A percentile compares a stretch with the other conserved stretches of the same genome.
phyloP scores from a whole-genome alignment of 2,329 filamentous ascomycete genomes.

The Zelopaecilomyces penicillatus region DNA sequence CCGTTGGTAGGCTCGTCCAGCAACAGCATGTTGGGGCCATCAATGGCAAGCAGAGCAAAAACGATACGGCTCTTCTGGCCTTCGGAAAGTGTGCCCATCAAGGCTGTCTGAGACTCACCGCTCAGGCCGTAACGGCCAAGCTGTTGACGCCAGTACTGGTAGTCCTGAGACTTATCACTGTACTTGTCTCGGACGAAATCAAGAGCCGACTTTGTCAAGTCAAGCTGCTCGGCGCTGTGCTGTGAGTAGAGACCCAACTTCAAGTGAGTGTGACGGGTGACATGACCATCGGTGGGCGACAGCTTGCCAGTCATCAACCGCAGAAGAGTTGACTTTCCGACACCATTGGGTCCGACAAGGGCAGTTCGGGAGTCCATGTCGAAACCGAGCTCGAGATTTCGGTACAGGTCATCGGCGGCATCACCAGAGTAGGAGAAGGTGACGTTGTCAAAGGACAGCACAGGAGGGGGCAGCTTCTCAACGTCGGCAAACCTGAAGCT shows the following conservation, averaged over 20 bases:
- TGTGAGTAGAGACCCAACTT: conserved; percentile 98
- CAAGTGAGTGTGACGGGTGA: conserved; percentile 92
- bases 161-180: conserved; percentile 79
- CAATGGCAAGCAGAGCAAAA: conserved; percentile 91
- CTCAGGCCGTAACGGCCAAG: conserved; percentile 89
- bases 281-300: conserved; percentile 69
- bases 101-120: conserved; percentile 87
- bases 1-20: conserved; percentile 99
- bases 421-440: conserved; percentile 97
- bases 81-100: conserved; percentile 97
- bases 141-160: conserved; percentile 99
- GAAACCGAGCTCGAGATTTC: conserved; percentile 94
- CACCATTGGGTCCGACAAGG: conserved; percentile 96
- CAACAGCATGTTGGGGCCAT: conserved; percentile 93
- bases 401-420: conserved; percentile 83
- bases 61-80: conserved; percentile 98
- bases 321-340: conserved; percentile 94
- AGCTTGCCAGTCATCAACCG: conserved; percentile 95
- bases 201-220: conserved; percentile 92
- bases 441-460: conserved; percentile 92
- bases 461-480: conserved; percentile 96
- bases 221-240: conserved; percentile 96
- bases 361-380: conserved; percentile 99
- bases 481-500: conserved; percentile 98
- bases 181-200: conserved; percentile 99